Evolutionary conservation across 345 rosid species (phyloP), one percentile per base, ranked within the genome.

Genomic region (Acer campestre): DNA sequence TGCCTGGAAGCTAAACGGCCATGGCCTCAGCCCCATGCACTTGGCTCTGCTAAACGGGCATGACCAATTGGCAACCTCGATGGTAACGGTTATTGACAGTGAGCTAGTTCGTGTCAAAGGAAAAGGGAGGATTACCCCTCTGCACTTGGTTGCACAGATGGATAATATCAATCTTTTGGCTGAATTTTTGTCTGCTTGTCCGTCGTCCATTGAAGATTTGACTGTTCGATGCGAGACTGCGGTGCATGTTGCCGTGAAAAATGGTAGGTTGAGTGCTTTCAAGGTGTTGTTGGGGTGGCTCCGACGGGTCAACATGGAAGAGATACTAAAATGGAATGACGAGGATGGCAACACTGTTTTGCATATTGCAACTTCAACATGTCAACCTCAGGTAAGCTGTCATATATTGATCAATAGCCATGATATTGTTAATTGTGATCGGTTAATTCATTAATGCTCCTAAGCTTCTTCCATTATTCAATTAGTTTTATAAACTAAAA

Each of bases 221-320:
- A 82, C 83, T 0, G 64, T 61, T 17, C 74, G 61, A 23, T 63
- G 82, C 1, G 59, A 82, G 71, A 82, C 76, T 10, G 82, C 64
- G 0, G 79, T 82, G 3, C 85, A 79, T 66, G 20, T 77, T 42
- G 87, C 78, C 0, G 77, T 79, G 38, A 76, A 78, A 68, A 75
- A 29, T 1, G 1, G 13, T 1, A 70, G 61, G 44, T 46, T 58
- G 22, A 59, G 62, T 29, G 77, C 73, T 20, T 51, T 83, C 16
- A 10, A 16, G 17, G 66, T 77, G 17, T 49, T 83, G 22, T 29
- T 68, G 17, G 76, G 29, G 38, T 71, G 64, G 27, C 75, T 71
- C 35, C 7, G 1, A 56, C 48, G 29, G 16, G 17, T n/a, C 58
- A 49, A 71, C 49, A 31, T 55, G 40, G 64, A 71, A n/a, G 29